These are phyloP conservation scores for Leccinum griseonigrum DNA, from an alignment of 1,284 basidiomycete species.

Conservation along the genomic window DNA sequence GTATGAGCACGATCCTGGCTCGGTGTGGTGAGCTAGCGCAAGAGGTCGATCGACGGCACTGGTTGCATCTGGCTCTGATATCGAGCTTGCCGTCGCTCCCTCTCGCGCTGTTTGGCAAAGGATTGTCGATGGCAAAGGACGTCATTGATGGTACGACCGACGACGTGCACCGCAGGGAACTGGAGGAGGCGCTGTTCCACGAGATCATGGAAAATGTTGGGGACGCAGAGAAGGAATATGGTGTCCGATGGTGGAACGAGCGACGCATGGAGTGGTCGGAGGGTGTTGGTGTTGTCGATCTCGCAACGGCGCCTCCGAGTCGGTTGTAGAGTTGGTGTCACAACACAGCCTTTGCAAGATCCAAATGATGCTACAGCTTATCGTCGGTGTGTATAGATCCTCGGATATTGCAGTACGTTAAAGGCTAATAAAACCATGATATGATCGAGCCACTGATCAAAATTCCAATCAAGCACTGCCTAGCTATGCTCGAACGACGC, in stretches of 20 bases:
- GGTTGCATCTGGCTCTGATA: conserved; percentile 56
- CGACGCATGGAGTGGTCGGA: conserved; percentile 26
- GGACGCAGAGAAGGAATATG: conserved; percentile 63
- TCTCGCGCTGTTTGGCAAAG: conserved; percentile 48
- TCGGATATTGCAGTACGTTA: too few species aligned
- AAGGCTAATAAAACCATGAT: too few species aligned
- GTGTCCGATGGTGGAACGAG: conserved; percentile 66
- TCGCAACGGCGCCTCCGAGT: neutral
- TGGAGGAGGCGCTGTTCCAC: conserved; percentile 54
- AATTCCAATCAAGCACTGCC: too few species aligned
- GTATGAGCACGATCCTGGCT: conserved; percentile 51
- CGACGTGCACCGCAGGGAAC: conserved; percentile 37
- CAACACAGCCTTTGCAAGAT: neutral
- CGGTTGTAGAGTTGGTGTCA: neutral
- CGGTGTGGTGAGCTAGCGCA: conserved; percentile 22
- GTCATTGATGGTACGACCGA: conserved; percentile 32
- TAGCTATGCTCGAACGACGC: too few species aligned
- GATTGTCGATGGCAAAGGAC: conserved; percentile 45
- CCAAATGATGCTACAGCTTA: neutral
- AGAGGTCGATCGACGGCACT: conserved; percentile 41
- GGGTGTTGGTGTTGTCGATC: neutral
- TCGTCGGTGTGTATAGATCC: too few species aligned
- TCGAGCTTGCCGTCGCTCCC: conserved; percentile 59
- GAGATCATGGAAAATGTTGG: conserved; percentile 62
- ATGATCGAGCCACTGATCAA: too few species aligned